Base-by-base conservation (phyloP, 176 grass and related monocot genomes). In the Stipa capillata region DNA sequence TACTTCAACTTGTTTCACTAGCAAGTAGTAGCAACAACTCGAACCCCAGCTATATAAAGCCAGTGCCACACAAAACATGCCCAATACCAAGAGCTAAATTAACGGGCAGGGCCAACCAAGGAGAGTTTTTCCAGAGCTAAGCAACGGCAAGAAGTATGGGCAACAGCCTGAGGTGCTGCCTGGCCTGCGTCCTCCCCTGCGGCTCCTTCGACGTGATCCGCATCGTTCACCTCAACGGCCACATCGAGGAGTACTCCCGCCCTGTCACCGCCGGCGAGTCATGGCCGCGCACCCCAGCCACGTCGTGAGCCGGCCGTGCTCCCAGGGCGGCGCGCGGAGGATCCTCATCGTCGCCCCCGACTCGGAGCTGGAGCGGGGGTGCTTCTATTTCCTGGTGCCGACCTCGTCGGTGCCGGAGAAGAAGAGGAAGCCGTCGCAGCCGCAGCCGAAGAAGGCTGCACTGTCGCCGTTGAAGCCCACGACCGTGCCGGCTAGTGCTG, bases 131-230 rank as follows among this genome's bases (percentile, higher is more conserved):
- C 32, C 62, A 52, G 55, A 79, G 69, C 75, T 14, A 39, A 60
- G 58, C 40, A 24, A 60, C 50, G 25, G 25, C 0, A n/a, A n/a
- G n/a, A n/a, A n/a, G n/a, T n/a, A 97, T 97, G 94, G 89, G 94
- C 66, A 97, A 97, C 83, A 92, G 86, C 72, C 85, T 97, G 34
- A 82, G 82, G 60, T 94, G 94, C 67, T 94, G 89, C 82, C 85
- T 94, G 63, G 89, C 87, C 21, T 97, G 94, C 75, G 74, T 97
- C 10, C 91, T 97, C 45, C 94, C 94, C n/a, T 97, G 91, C 76
- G 91, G 89, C n/a, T 87, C 84, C 70, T 90, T 99, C 65, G 96
- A 93, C 65, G 65, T 93, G 17, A 80, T 95, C 75, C 78, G 90
- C 74, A 82, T 99, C 65, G 90, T 99, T 62, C 88, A 99, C 76